Conservation (phyloP, 805 yeast species). For the Candida caryicola region DNA sequence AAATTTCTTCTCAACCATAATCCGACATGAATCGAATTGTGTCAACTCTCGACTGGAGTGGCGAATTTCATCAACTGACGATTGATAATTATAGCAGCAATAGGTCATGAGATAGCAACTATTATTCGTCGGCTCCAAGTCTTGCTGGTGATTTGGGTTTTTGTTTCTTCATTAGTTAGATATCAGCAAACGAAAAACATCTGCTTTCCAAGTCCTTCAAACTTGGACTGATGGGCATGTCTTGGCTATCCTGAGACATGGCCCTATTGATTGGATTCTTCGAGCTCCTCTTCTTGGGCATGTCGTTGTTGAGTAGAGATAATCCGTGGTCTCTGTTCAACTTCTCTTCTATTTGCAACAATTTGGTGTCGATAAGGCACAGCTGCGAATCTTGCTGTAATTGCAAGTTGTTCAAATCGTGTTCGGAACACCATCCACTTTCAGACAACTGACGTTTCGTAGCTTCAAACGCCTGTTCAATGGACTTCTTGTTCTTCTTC, state of each 20-base stretch:
- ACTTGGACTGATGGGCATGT: conserved; percentile 26
- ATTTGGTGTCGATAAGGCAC: conserved; percentile 37
- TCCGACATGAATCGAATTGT: too few species aligned
- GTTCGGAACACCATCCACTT: conserved; percentile 43
- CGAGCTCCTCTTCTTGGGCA: not conserved
- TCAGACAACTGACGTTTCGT: conserved; percentile 30
- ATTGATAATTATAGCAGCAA: too few species aligned
- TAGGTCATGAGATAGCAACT: too few species aligned
- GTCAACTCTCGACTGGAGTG: too few species aligned
- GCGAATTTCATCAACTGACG: too few species aligned
- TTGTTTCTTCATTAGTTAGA: not conserved
- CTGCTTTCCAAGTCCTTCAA: conserved; percentile 33
- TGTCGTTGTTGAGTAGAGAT: conserved; percentile 18
- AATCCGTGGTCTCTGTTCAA: conserved; percentile 28
- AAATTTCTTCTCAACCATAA: too few species aligned
- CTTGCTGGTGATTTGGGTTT: too few species aligned
- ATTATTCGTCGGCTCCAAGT: too few species aligned
- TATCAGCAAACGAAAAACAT: conserved; percentile 24
- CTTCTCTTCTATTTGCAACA: conserved; percentile 36
- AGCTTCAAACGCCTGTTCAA: conserved; percentile 31
- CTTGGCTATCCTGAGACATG: conserved; percentile 7
- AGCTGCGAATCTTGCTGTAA: conserved; percentile 37
- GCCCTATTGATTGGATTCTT: conserved; percentile 1
- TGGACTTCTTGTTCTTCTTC: conserved; percentile 31
- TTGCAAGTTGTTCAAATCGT: conserved; percentile 39